Base-by-base conservation (phyloP, 2,329 filamentous ascomycete species). In the Penicillium sp. region DNA sequence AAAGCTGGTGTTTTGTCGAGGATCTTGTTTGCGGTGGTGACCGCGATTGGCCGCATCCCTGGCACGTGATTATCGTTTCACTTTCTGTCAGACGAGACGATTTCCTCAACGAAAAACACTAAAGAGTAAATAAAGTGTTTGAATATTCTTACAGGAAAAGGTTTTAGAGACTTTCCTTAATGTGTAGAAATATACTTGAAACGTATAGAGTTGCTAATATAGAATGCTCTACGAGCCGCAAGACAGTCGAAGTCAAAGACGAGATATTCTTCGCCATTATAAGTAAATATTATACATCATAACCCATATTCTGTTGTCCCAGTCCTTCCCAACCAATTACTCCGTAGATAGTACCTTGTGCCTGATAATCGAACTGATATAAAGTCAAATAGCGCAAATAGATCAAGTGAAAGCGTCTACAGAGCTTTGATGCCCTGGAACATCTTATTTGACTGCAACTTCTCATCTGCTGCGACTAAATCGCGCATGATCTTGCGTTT, bases 401-500 rank as follows among this genome's bases (percentile, higher is more conserved):
- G n/a, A 40, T 20, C n/a, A 21, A 20, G 40, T 20, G 40, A 42
- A 3, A 23, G 20, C 9, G 20, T 23, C 40, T 64, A 81, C 59
- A 81, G 63, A 61, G 75, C 69, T 65, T 75, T 74, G 55, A 80
- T 74, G 23, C 74, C 71, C 62, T 78, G 73, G 62, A 81, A 80
- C 52, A 79, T 75, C 53, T 79, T 80, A 68, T 85, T 87, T 28
- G 71, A 74, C 68, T 80, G 74, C 64, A 88, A 66, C 67, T 83
- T 85, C 65, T 87, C 79, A 69, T 97, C 88, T 2, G 78, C 83
- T 63, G 81, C 82, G 3, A 97, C 90, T 64, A 97, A 73, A 64
- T 92, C 89, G 70, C 84, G 87, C 82, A 97, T 85, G 64, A 85
- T 82, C 61, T 81, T 79, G 7, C 93, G 83, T 79, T 94, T 92